Conservation (phyloP, 2,329 filamentous ascomycete species). For the Aspergillus tubingensis region DNA sequence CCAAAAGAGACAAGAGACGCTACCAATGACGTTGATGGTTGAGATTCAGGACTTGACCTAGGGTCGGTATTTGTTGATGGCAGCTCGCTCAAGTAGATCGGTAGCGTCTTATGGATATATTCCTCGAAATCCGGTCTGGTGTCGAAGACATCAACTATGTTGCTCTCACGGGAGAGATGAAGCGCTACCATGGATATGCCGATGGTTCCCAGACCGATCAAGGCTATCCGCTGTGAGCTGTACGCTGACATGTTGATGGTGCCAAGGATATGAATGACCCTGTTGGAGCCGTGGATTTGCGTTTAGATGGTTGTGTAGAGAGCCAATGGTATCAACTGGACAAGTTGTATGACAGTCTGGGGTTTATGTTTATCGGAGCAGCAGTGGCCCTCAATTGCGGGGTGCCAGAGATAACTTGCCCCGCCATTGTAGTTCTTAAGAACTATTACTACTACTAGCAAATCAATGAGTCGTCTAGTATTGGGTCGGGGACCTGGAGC, state of each 20-base stretch:
- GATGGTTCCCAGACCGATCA: conserved; percentile 51
- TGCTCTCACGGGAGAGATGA: conserved; percentile 24
- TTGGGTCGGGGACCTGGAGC: neutral
- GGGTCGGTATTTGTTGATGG: neutral
- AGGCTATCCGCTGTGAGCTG: conserved; percentile 31
- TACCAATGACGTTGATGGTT: conserved; percentile 5
- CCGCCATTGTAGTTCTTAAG: neutral
- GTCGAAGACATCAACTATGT: conserved; percentile 52
- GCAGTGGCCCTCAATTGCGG: neutral
- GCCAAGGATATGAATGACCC: neutral
- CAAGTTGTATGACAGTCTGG: neutral
- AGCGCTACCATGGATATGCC: conserved; percentile 58
- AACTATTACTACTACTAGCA: too few relatives aligned
- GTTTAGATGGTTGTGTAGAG: too few relatives aligned
- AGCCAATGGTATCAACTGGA: neutral
- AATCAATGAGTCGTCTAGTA: neutral
- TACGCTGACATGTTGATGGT: conserved; percentile 11
- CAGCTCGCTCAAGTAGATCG: conserved; percentile 14
- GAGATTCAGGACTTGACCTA: neutral
- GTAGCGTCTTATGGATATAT: conserved; percentile 44
- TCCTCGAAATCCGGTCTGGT: conserved; percentile 50
- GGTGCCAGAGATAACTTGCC: neutral
- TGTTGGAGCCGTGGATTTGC: too few relatives aligned
- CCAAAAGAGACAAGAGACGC: conserved; percentile 16
- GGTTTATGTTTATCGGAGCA: neutral